Base-by-base conservation (phyloP, 2,329 filamentous ascomycete genomes). In the Fusarium buxicola region DNA sequence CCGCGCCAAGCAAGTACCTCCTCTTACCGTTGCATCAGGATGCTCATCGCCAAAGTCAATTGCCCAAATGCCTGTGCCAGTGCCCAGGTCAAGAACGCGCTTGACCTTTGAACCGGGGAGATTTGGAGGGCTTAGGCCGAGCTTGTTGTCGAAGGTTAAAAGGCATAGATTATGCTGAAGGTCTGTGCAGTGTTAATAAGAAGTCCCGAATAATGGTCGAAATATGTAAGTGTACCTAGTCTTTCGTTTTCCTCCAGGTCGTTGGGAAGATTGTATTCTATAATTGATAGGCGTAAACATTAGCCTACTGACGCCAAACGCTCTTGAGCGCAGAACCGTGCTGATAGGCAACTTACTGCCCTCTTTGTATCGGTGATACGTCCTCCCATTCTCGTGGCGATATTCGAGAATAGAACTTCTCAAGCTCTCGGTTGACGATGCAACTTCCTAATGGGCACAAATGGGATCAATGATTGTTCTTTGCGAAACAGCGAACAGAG, bases 11-110 rank as follows among this genome's bases (percentile, higher is more conserved):
- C 5, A 25, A 12, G 31, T 3, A 9, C 8, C 3, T 48, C 5
- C 3, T 21, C 51, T 32, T 8, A 58, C 55, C 3, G 27, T 39
- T 4, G 57, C 36, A 3, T 35, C 16, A 3, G 55, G 57, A 8
- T 60, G 57, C 8, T 60, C 57, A 8, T 49, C 57, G 9, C 35
- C 57, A 34, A 60, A 60, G 6, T 60, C 57, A 4, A 59, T 60
- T 0, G 57, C 57, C 57, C 57, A 60, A 8, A 60, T 49, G 1
- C 57, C 57, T 2, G 57, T 60, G 8, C 57, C 57, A 1, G 57
- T 60, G 15, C 57, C 57, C n/a, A 60, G 27, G 25, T 60, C 57
- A 0, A 60, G 56, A n/a, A 60, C 57, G 2, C 57, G 57, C 4
- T 60, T 38, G 1, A 49, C 55, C 0, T 39, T 27, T 2, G 48